Base-by-base conservation (phyloP, 208 protist genomes). In the Wallacemonas rigidus region DNA sequence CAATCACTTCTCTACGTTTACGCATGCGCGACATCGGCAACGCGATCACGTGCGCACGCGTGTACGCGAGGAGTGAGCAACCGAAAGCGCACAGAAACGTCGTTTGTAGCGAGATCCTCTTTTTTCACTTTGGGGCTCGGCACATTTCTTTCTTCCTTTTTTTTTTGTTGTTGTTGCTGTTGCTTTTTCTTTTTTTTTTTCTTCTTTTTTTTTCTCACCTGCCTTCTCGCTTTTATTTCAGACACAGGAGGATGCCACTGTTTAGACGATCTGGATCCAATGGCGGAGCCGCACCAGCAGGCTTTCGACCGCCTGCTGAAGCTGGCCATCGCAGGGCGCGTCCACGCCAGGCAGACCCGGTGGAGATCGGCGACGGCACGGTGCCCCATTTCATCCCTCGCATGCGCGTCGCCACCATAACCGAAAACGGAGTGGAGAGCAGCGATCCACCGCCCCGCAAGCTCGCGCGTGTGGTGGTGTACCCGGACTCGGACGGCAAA, bases 301-400 rank as follows among this genome's bases (percentile, higher is more conserved):
- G 74, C 17, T 85, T 88, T 71, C 83, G 83, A 41, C 69, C 69
- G 11, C 80, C 83, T 17, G 56, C 76, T 8, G 67, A 63, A 53
- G 70, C 44, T 45, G 68, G 60, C 50, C 64, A 56, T 45, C 48
- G n/a, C 53, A 61, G 50, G 41, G n/a, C 67, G 54, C 17, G 43
- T 56, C 67, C 48, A 26, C n/a, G 57, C 43, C 58, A 67, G 39
- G 50, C 4, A 4, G 60, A 3, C 5, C 43, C 60, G 12, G n/a
- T 50, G 38, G 43, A 65, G 40, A 50, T 65, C 44, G 56, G 67
- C 2, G 62, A 50, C 38, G 67, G 53, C 15, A 72, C 80, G 4
- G 69, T 77, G n/a, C 76, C 79, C 3, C 71, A 75, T 51, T 77
- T 78, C 69, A 76, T 81, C 71, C 51, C 44, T 1, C 50, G 51